These are phyloP conservation scores for Ustilaginoidea virens DNA, from an alignment of 2,329 filamentous ascomycete species.

Conservation along the genomic window DNA sequence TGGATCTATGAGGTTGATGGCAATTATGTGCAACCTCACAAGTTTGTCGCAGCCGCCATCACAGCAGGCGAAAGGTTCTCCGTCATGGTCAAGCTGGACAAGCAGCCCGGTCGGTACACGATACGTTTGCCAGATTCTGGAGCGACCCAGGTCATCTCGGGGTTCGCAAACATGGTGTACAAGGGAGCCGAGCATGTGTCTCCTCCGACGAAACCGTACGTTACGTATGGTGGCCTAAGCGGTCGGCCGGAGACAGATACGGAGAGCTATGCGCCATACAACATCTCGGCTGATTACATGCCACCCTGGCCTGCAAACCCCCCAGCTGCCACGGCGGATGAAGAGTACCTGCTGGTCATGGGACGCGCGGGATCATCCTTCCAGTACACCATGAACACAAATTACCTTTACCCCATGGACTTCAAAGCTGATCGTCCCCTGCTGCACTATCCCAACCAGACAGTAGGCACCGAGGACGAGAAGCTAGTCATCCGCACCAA, in stretches of 20 bases:
- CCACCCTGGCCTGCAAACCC: conserved; percentile 2
- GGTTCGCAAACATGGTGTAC: conserved; percentile 1
- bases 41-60: conserved; percentile 10
- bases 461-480: conserved; percentile 1
- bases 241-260: background rate
- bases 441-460: conserved; percentile 2
- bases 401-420: conserved; percentile 3
- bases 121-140: conserved; percentile 13
- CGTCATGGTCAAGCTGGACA: conserved; percentile 24
- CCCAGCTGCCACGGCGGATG: conserved; percentile 1
- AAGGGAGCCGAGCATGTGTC: background rate
- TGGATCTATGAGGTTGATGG: conserved; percentile 28
- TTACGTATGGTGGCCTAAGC: conserved; percentile 1
- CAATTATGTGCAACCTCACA: conserved; percentile 20
- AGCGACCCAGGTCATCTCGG: conserved; percentile 8
- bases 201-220: background rate
- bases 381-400: conserved; percentile 3
- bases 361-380: background rate
- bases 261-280: background rate
- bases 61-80: conserved; percentile 23
- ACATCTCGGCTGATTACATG: background rate
- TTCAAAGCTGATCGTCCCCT: conserved; percentile 2
- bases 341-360: conserved; percentile 1
- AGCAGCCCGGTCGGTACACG: conserved; percentile 19
- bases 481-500: conserved; percentile 6